Evolutionary conservation across 768 basidiomycete species (phyloP), one percentile per base, ranked within the genome.

Genomic region (Exidia glandulosa): DNA sequence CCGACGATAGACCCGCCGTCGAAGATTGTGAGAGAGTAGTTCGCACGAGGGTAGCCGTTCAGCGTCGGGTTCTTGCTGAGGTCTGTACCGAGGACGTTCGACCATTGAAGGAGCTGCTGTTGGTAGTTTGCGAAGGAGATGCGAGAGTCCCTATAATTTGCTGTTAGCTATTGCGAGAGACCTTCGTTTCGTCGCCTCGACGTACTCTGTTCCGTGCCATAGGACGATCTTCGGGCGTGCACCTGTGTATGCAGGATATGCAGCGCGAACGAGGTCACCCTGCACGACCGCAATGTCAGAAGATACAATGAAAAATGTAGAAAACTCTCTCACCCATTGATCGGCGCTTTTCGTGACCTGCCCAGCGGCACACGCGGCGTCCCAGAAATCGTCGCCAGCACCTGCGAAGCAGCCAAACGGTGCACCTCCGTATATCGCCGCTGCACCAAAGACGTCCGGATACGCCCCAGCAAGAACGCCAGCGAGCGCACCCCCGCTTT

Each of bases 91-190:
- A 81, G 79, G 50, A 83, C 74, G 61, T 78, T 80, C 32, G 79
- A 79, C 81, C 81, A 82, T 66, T 82, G 74, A 65, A 80, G 79
- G 64, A 82, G 71, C 57, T 74, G 77, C 67, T 82, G 78, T 31
- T 64, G 69, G 66, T 76, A 81, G 72, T 82, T 81, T 56, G 73
- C 68, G 50, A 74, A 76, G 70, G 74, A 76, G 57, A 83, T 73
- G 1, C 77, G 79, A 16, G 75, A 76, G 63, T 83, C 81, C 69
- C 65, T 66, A 1, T 81, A 59, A 2, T 54, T 50, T 29, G 25
- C 9, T 29, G 16, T 6, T 27, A 10, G 27, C 25, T 10, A 13
- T 27, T 27, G 30, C 25, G 5, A 54, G 27, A 10, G 19, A 37
- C 36, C 10, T 37, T 37, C 10, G 36, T 37, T 37, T n/a, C n/a